A percentile compares a stretch with the other conserved stretches of the same genome.
These are phyloP conservation scores for Ricinus communis DNA, from an alignment of 345 rosid species.

Conservation along the genomic window DNA sequence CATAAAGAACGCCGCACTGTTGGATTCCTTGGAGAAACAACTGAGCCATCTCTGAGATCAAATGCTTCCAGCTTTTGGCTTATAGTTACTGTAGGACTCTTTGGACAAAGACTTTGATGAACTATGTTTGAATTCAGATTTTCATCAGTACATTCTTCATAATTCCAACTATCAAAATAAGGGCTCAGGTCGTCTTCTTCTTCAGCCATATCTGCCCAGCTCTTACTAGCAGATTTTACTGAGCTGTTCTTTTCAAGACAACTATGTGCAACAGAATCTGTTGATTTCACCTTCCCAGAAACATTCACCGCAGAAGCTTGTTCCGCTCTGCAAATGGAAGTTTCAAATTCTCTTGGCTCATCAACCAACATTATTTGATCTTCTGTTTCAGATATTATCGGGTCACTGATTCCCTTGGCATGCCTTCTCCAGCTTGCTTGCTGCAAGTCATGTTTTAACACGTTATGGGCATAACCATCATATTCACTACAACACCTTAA, in stretches of 20 bases:
- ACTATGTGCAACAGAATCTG: not conserved
- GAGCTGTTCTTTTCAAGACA: not conserved
- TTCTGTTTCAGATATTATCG: not conserved
- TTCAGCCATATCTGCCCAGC: slow-evolving; percentile 85
- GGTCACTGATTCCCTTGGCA: slow-evolving; percentile 8
- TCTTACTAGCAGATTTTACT: slow-evolving; percentile 30
- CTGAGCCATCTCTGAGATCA: slow-evolving; percentile 20
- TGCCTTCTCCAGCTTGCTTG: not conserved
- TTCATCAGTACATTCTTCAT: slow-evolving; percentile 36
- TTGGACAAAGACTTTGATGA: slow-evolving; percentile 15
- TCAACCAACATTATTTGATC: not conserved
- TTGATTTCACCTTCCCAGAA: not conserved
- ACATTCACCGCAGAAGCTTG: not conserved
- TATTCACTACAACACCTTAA: not conserved
- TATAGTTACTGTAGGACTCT: slow-evolving; percentile 24
- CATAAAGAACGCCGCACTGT: slow-evolving; percentile 33
- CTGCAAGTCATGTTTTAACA: too few species aligned
- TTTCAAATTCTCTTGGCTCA: not conserved
- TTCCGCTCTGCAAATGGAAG: not conserved
- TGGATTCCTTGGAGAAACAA: slow-evolving; percentile 16
- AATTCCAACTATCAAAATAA: slow-evolving; percentile 9
- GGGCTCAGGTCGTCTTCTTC: slow-evolving; percentile 40
- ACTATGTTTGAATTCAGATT: slow-evolving; percentile 43
- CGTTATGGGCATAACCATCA: not conserved
- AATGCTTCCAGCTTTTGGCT: slow-evolving; percentile 30